Base-by-base conservation (phyloP, 2,329 filamentous ascomycete genomes). In the Aspergillus awamori region DNA sequence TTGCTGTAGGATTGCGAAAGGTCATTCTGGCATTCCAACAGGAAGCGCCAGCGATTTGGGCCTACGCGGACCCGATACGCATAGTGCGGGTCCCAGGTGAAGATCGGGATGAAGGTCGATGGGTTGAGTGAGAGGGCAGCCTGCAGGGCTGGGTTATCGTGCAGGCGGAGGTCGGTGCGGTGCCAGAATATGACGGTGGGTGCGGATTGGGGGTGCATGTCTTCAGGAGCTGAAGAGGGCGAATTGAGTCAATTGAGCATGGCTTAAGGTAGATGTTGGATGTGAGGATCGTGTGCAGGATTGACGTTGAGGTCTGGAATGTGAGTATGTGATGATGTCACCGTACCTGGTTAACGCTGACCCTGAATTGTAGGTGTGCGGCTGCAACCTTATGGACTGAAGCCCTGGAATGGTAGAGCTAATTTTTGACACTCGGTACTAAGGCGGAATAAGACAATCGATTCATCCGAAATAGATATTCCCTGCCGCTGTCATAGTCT, bases 71-170 rank as follows among this genome's bases (percentile, higher is more conserved):
- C 86, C 33, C 83, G 83, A 72, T 92, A 92, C 26, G 93, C 89
- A 71, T 93, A 93, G 72, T 93, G 89, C 59, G 89, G 89, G 72
- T 92, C 90, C 89, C 89, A 93, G 1, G 88, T 91, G 82, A 90
- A 93, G 49, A 93, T 84, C 0, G 89, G 90, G 80, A 89, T 93
- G 26, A 93, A 79, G 20, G 84, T 86, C 56, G 84, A 83, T 1
- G 90, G 89, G 0, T 89, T 81, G 6, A 93, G 80, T 60, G 89
- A 87, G 7, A 93, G 76, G 0, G 90, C 90, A 2, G 89, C 89
- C 72, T 87, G 83, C 26, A 93, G 79, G 1, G 89, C 89, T 8
- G 89, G 89, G 0, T 89, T 92, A 74, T 93, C 90, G 76, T 93
- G 89, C 2, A 93, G 83, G 20, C 90, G 87, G 10, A 93, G 80